Evolutionary conservation across 805 yeast species (phyloP).

Genomic region (Pichia heedii): DNA sequence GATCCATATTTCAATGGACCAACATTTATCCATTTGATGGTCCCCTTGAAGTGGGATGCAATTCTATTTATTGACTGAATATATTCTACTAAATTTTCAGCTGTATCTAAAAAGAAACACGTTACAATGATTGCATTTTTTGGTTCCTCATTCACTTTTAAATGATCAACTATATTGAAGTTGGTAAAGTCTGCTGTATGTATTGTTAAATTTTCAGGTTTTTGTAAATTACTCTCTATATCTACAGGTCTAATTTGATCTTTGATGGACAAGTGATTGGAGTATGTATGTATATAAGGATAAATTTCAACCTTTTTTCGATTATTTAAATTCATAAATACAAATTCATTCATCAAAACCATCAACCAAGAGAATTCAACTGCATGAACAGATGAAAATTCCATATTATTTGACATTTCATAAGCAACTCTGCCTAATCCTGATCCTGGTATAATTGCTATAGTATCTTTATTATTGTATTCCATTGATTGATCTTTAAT

Average conservation of each 20-base stretch:
- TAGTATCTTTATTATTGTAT: constrained; percentile 27
- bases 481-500: constrained; percentile 34
- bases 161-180: constrained; percentile 29
- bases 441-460: constrained; percentile 75
- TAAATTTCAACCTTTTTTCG: constrained; percentile 19
- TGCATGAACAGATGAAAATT: constrained; percentile 46
- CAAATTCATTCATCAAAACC: constrained; percentile 59
- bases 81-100: constrained; percentile 75
- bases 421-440: constrained; percentile 77
- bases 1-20: constrained; percentile 94
- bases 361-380: constrained; percentile 71
- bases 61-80: constrained; percentile 52
- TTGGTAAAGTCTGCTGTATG: constrained; percentile 58
- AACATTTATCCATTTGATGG: constrained; percentile 69
- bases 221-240: constrained; percentile 20
- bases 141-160: constrained; percentile 10
- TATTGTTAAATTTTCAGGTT: constrained; percentile 41
- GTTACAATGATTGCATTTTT: constrained; percentile 50
- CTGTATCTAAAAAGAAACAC: constrained; percentile 85
- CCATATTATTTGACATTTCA: constrained; percentile 35
- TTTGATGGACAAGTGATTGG: constrained; percentile 44
- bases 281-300: constrained; percentile 59
- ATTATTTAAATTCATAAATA: constrained; percentile 26
- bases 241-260: constrained; percentile 43
- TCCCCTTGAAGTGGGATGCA: constrained; percentile 24